Evolutionary conservation across 2,329 filamentous ascomycete species (phyloP), one percentile per base, ranked within the genome.

Genomic region (Dothideomycetes sp.): DNA sequence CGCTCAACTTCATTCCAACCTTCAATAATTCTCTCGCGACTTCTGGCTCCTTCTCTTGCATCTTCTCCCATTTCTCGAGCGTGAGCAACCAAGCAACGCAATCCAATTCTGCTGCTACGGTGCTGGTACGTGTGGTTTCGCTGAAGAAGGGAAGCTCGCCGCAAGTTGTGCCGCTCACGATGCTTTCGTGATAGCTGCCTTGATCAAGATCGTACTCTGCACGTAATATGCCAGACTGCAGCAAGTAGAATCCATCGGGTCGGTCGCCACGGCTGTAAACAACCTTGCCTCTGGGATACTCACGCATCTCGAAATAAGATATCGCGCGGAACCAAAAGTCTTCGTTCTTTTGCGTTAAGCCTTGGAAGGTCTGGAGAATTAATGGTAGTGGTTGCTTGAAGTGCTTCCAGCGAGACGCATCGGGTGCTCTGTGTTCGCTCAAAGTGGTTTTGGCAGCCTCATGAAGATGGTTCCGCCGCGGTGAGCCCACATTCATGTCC

Each of bases 131-230:
- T 38, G 76, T 71, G 1, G 89, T 96, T 54, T 93, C 84, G 3
- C 82, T 86, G 64, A 98, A 98, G 66, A 98, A 98, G 0, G 91
- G 91, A 39, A 98, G 64, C 64, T 98, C 91, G 24, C 91, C 91
- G 52, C 89, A 96, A 0, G 91, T 95, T 1, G 91, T 91, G 12
- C 91, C 91, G 0, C 88, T 84, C 1, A 95, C 82, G 41, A 96
- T 95, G 54, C 85, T 84, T 61, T 98, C 91, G 46, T 83, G 85
- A 51, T 93, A 83, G 51, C 74, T 76, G 1, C 91, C 91, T 57
- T 96, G 91, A 1, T 91, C 87, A 22, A 94, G 72, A 47, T 89
- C 76, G 58, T 98, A 96, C 53, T 95, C 88, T 3, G 84, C 86
- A 12, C 88, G 78, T 22, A 98, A 69, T 51, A 96, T 87, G 24